These are phyloP conservation scores for Myotisia sp. DNA, from an alignment of 2,329 filamentous ascomycete species.

Conservation along the genomic window DNA sequence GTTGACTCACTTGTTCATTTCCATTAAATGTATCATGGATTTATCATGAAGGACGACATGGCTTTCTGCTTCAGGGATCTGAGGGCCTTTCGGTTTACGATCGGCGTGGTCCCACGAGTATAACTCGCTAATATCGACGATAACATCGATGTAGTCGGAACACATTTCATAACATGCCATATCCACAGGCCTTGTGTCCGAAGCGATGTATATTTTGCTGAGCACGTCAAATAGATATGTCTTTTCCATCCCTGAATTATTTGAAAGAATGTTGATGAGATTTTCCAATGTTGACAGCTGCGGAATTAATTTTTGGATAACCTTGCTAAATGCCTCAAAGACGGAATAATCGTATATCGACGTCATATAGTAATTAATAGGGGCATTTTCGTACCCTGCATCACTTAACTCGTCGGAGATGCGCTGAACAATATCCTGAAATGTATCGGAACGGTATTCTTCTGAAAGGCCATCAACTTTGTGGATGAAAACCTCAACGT, in stretches of 20 bases:
- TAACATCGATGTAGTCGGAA: conserved; percentile 95
- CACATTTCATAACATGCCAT: conserved; percentile 97
- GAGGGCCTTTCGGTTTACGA: conserved; percentile 29
- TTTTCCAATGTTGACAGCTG: conserved; percentile 85
- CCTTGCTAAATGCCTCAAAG: conserved; percentile 95
- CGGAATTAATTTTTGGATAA: conserved; percentile 93
- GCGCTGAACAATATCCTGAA: conserved; percentile 88
- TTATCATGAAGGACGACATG: conserved; percentile 48
- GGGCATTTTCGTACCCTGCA: conserved; percentile 81
- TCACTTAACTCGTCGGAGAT: conserved; percentile 95
- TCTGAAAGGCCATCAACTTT: conserved; percentile 97
- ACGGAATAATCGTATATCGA: conserved; percentile 98
- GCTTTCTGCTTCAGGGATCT: conserved; percentile 45
- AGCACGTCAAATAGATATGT: conserved; percentile 95
- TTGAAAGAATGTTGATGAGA: conserved; percentile 84
- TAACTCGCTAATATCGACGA: conserved; percentile 90
- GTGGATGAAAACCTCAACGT: conserved; percentile 97
- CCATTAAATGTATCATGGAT: conserved; percentile 49
- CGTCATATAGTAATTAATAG: conserved; percentile 88
- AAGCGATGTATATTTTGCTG: conserved; percentile 97
- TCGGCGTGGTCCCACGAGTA: conserved; percentile 57
- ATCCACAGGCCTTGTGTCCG: conserved; percentile 81
- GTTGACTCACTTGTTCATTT: conserved; percentile 48
- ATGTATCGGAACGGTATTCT: conserved; percentile 90
- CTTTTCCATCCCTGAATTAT: conserved; percentile 90